phyloP scores from a whole-genome alignment of 352 stramenopile species.

The Phytopythium chamaehyphon region DNA sequence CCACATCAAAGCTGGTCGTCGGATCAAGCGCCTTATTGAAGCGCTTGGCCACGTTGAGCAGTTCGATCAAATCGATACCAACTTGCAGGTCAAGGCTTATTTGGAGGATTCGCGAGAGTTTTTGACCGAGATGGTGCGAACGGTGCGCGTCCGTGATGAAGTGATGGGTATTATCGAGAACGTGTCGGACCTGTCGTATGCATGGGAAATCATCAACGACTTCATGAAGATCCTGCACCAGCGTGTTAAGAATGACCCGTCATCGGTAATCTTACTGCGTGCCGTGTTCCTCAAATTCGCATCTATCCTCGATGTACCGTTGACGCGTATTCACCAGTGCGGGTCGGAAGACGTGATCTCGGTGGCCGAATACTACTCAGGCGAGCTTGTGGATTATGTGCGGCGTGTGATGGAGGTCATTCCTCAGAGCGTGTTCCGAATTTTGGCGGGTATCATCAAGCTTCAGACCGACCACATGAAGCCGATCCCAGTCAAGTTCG shows the following conservation, averaged over 20 bases:
- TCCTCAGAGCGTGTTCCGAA: constrained; percentile 92
- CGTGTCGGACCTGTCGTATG: constrained; percentile 94
- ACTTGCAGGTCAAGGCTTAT: constrained; percentile 94
- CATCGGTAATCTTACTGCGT: constrained; percentile 89
- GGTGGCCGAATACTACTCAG: constrained; percentile 93
- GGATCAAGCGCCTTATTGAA: constrained; percentile 93
- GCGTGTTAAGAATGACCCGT: constrained; percentile 90
- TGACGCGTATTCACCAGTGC: constrained; percentile 91
- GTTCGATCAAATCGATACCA: constrained; percentile 95
- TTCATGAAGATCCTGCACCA: constrained; percentile 94
- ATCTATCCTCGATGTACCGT: constrained; percentile 92
- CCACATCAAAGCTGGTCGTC: constrained; percentile 91
- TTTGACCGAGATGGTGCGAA: constrained; percentile 94
- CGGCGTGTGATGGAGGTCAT: constrained; percentile 94
- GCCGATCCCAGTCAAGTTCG: constrained; percentile 89
- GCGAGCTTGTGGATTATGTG: constrained; percentile 93
- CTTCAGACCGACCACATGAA: constrained; percentile 92
- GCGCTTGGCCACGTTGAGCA: constrained; percentile 93
- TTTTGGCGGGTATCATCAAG: constrained; percentile 91
- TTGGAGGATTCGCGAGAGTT: constrained; percentile 90
- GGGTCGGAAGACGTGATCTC: constrained; percentile 90
- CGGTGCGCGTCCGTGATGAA: constrained; percentile 90
- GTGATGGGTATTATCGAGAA: constrained; percentile 92
- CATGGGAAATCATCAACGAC: constrained; percentile 93
- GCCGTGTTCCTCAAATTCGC: constrained; percentile 95